Conservation (phyloP, 2,329 filamentous ascomycete species). For the Aureobasidium sp. region DNA sequence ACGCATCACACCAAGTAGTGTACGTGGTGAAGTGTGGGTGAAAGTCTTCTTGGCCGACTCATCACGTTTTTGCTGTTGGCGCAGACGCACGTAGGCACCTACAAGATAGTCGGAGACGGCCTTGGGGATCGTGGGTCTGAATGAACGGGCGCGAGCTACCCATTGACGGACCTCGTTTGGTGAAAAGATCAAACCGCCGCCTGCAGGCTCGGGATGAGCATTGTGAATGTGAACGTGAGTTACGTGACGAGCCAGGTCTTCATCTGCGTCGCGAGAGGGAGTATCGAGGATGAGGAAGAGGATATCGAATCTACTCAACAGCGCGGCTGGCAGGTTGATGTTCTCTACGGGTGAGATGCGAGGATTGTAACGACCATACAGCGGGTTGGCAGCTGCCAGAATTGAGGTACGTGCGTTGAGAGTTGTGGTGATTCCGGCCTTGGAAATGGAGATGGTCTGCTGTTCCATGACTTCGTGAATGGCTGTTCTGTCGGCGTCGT, state of each 20-base stretch:
- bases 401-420: slow-evolving; percentile 94
- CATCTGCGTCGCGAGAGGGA: slow-evolving; percentile 79
- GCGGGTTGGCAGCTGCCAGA: slow-evolving; percentile 88
- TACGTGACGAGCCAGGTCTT: slow-evolving; percentile 91
- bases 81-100: slow-evolving; percentile 90
- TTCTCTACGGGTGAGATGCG: slow-evolving; percentile 96
- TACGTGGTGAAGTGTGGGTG: slow-evolving; percentile 88
- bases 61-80: slow-evolving; percentile 83
- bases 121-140: slow-evolving; percentile 77
- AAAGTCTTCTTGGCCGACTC: slow-evolving; percentile 90
- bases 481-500: slow-evolving; percentile 64
- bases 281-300: slow-evolving; percentile 96
- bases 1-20: slow-evolving; percentile 84
- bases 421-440: slow-evolving; percentile 75
- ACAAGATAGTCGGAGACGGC: slow-evolving; percentile 92
- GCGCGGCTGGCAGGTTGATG: slow-evolving; percentile 95
- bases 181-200: slow-evolving; percentile 68
- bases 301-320: slow-evolving; percentile 94
- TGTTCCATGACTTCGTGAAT: slow-evolving; percentile 78
- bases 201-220: slow-evolving; percentile 69
- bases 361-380: slow-evolving; percentile 97
- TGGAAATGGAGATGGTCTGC: slow-evolving; percentile 71
- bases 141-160: slow-evolving; percentile 85
- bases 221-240: slow-evolving; percentile 97
- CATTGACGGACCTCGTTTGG: slow-evolving; percentile 94